A percentile compares a stretch with the other conserved stretches of the same genome.
Evolutionary conservation across 768 basidiomycete genomes (phyloP).

Genomic region (Boletus rubropictus): DNA sequence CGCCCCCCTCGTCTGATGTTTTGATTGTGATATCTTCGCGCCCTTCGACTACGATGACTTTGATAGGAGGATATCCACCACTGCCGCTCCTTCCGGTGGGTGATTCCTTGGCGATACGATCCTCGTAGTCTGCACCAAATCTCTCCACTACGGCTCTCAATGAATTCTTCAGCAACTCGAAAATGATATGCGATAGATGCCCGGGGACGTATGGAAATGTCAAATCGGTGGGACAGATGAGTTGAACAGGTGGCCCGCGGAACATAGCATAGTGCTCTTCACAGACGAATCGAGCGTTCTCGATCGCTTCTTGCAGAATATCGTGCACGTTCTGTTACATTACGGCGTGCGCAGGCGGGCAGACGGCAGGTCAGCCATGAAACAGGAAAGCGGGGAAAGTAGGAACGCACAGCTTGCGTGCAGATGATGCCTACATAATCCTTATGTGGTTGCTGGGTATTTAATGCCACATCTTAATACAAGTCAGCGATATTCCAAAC

Average conservation of each 20-base stretch:
- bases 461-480: slow-evolving; percentile 82
- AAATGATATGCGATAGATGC: slow-evolving; percentile 93
- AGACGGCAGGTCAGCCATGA: background rate
- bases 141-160: slow-evolving; percentile 94
- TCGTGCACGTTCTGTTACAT: slow-evolving; percentile 81
- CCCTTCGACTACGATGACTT: slow-evolving; percentile 80
- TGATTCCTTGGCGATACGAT: slow-evolving; percentile 22
- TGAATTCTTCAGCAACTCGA: slow-evolving; percentile 97
- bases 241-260: slow-evolving; percentile 91
- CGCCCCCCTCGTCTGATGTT: slow-evolving; percentile 93
- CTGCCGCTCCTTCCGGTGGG: background rate
- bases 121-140: slow-evolving; percentile 76
- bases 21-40: slow-evolving; percentile 99
- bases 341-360: background rate
- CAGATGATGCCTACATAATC: slow-evolving; percentile 98
- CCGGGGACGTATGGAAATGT: slow-evolving; percentile 94
- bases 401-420: slow-evolving; percentile 67
- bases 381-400: background rate
- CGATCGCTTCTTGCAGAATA: slow-evolving; percentile 97
- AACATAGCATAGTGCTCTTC: slow-evolving; percentile 97
- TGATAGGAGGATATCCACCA: slow-evolving; percentile 25
- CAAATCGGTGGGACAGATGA: slow-evolving; percentile 85
- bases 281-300: slow-evolving; percentile 91
- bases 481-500: slow-evolving; percentile 2
- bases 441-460: slow-evolving; percentile 81